phyloP scores from a whole-genome alignment of 305 asterid species.

The Solanum hybrid region DNA sequence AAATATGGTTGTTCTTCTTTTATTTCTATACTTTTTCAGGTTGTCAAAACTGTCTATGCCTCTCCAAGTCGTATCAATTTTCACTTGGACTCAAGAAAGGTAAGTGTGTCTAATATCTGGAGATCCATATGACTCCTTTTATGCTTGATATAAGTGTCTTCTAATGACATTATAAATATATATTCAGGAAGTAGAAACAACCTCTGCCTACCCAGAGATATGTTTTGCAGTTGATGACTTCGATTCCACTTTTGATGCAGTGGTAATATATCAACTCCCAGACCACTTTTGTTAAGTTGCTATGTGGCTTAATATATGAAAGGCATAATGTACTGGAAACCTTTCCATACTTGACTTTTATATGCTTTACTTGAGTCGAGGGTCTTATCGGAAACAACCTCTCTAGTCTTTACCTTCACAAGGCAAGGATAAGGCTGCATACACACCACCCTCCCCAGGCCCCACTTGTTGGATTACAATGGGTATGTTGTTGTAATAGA shows the following conservation, averaged over 20 bases:
- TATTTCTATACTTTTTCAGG: constrained; percentile 32
- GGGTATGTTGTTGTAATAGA: not conserved
- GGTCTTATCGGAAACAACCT: not conserved
- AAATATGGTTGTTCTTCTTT: constrained; percentile 1
- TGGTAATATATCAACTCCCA: constrained; percentile 43
- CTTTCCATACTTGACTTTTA: not conserved
- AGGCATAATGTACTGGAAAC: not conserved
- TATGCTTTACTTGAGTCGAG: not conserved
- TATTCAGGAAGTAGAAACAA: constrained; percentile 85
- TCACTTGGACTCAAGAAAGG: constrained; percentile 97
- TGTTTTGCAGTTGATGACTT: constrained; percentile 98
- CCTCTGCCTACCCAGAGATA: constrained; percentile 92
- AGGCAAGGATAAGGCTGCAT: not conserved
- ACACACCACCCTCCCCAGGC: not conserved
- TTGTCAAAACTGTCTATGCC: constrained; percentile 94
- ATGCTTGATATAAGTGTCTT: not conserved
- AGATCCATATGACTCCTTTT: constrained; percentile 8
- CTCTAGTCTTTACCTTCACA: not conserved
- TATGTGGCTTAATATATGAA: not conserved
- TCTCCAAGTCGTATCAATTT: constrained; percentile 96
- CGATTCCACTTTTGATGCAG: constrained; percentile 95
- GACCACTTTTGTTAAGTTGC: not conserved
- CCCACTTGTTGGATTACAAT: not conserved
- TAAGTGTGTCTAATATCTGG: constrained; percentile 23
- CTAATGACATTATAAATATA: constrained; percentile 12